Base-by-base conservation (phyloP, 176 grass and related monocot genomes). In the Tuctoria greenei region DNA sequence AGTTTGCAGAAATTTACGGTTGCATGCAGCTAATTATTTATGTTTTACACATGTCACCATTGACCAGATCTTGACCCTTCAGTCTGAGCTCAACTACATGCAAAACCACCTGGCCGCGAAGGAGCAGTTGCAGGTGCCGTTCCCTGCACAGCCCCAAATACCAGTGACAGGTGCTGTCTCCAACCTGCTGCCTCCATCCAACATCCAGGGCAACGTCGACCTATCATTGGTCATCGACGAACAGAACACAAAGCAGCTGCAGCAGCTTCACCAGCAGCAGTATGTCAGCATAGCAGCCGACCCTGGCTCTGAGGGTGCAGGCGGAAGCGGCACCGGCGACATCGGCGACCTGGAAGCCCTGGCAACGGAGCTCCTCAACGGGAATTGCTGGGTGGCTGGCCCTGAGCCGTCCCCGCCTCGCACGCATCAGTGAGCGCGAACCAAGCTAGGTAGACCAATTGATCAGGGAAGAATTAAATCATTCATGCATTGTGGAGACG, bases 31-130 rank as follows among this genome's bases (percentile, higher is more conserved):
- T 42, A 70, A 38, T 23, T 42, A 12, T 61, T 76, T 39, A 23
- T 34, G n/a, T 20, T 59, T 69, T 26, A 13, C 39, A 28, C 17
- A 41, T 46, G 34, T 21, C 64, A 20, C 0, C 73, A 21, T 82
- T 13, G 46, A 14, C 5, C 60, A 94, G 92, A 88, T 94, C 35
- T 85, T 78, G 14, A 88, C 72, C 70, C 85, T 94, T 44, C 92
- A 94, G 77, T 49, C 85, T 8, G 92, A 94, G 70, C 82, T 94
- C 11, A 77, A 76, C 67, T 94, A 84, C 67, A 47, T 94, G 27
- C 92, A 94, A 50, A 83, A 56, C 11, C 88, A 90, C 35, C 82
- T 90, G 7, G 67, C 79, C 5, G 74, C 92, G 1, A 62, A 88
- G 31, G 88, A 94, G 82, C 92, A 83, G 31, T 31, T 31, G 52